A percentile compares a stretch with the other conserved stretches of the same genome.
Conservation (phyloP, 192 early-diverging fungal species). For the Ambispora gerdemannii region DNA sequence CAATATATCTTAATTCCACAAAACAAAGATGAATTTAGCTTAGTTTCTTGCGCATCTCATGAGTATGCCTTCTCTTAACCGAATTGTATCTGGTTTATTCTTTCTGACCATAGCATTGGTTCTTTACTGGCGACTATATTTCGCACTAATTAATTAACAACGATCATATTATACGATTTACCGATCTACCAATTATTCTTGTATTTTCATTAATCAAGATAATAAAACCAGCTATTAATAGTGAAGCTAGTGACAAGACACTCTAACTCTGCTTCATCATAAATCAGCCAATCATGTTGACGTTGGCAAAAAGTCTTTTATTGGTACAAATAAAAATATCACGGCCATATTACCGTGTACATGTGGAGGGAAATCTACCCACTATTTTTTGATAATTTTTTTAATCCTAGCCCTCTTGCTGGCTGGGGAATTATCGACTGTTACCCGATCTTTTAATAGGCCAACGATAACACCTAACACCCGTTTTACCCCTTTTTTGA, state of each 20-base stretch:
- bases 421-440: not conserved
- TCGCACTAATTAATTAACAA: constrained; percentile 15
- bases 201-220: constrained; percentile 18
- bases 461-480: not conserved
- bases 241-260: not conserved
- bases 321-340: too few relatives aligned
- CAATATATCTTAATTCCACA: constrained; percentile 16
- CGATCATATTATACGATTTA: constrained; percentile 11
- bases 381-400: constrained; percentile 2
- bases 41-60: constrained; percentile 4
- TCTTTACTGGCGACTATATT: not conserved
- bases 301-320: too few relatives aligned
- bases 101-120: not conserved
- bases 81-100: constrained; percentile 2
- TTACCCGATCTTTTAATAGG: constrained; percentile 1
- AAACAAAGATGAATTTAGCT: constrained; percentile 18
- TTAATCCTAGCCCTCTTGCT: constrained; percentile 10
- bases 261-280: too few relatives aligned
- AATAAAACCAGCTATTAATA: constrained; percentile 7
- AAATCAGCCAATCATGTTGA: too few relatives aligned
- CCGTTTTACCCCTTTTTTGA: not conserved
- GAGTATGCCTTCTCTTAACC: not conserved
- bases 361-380: too few relatives aligned
- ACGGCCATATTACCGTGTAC: too few relatives aligned
- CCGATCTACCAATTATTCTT: not conserved